phyloP scores from a whole-genome alignment of 257 asterid genomes.

The Solanum chiquidenum region DNA sequence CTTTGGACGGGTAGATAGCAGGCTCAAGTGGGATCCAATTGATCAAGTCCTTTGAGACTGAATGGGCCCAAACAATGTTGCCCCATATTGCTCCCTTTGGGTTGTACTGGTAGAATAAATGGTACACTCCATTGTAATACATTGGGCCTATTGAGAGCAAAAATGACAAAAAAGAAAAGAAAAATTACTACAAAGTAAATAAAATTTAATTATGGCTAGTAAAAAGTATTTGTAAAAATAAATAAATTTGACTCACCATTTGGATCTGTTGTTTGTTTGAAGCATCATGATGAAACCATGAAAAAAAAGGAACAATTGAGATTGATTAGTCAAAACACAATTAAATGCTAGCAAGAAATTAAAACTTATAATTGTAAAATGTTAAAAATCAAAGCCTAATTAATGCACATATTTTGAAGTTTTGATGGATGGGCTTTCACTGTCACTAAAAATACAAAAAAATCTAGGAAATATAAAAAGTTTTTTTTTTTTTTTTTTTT shows the following conservation, averaged over 20 bases:
- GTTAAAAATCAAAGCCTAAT: background rate
- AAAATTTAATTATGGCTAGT: background rate
- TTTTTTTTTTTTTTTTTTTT: background rate
- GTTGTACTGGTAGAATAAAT: conserved; percentile 69
- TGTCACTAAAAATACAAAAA: background rate
- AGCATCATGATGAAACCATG: conserved; percentile 2
- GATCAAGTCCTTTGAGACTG: conserved; percentile 55
- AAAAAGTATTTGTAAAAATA: no score
- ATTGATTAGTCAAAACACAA: background rate
- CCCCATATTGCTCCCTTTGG: conserved; percentile 77
- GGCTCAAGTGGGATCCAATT: conserved; percentile 40
- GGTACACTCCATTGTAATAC: conserved; percentile 64
- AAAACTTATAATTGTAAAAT: background rate
- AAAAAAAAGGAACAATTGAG: background rate
- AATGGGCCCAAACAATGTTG: conserved; percentile 74
- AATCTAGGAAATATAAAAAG: background rate
- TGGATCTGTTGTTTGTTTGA: conserved; percentile 20
- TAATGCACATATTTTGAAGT: background rate
- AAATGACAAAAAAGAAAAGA: background rate
- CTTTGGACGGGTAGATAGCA: conserved; percentile 52
- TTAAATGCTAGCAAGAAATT: background rate
- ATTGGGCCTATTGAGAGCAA: conserved; percentile 39
- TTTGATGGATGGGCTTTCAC: background rate
- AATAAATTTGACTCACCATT: conserved; percentile 14
- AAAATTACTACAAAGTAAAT: background rate